Evolutionary conservation across 2,329 filamentous ascomycete genomes (phyloP), one percentile per base, ranked within the genome.

Genomic region (Pseudocercospora vitis): DNA sequence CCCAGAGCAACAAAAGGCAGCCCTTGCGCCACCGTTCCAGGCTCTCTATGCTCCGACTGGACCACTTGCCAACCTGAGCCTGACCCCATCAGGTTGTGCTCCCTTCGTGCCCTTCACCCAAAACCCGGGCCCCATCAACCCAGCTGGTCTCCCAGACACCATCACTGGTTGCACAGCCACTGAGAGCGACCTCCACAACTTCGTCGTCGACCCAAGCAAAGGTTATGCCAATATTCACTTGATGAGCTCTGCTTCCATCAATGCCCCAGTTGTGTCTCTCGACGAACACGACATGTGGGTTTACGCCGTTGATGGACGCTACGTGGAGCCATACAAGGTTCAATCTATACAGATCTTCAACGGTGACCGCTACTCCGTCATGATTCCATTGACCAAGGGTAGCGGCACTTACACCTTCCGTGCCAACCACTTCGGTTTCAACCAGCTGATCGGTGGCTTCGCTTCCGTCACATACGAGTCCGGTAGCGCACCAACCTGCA

Each of bases 321-420:
- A 81, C 63, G 77, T 84, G 46, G 68, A 76, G 56, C 81, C 81
- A 2, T 71, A 78, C 48, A 71, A 71, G 6, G 78, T 79, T 1
- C 71, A 82, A 7, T 74, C 74, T 8, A 65, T 82, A 16, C 63
- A 65, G 0, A 60, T 83, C 4, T 70, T 70, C 57, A 82, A 80
- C 55, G 81, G 80, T 9, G 78, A 79, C 55, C 74, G 81, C 4
- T 82, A 77, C 62, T 81, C 79, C 0, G 70, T 82, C 1, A 63
- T 82, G 45, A 61, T 81, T 55, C 66, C 74, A 53, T 69, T 81
- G 6, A 67, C 75, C 32, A 72, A 75, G 37, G 63, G 62, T 0
- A 61, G 73, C 0, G 78, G 78, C 1, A 70, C 78, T 8, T 58
- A 55, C 32, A 58, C 53, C 8, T 49, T 58, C 46, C 52, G 56